A percentile compares a stretch with the other conserved stretches of the same genome.
Evolutionary conservation across 2,329 filamentous ascomycete genomes (phyloP).

Genomic region (Ceratocystis diversiconidia): DNA sequence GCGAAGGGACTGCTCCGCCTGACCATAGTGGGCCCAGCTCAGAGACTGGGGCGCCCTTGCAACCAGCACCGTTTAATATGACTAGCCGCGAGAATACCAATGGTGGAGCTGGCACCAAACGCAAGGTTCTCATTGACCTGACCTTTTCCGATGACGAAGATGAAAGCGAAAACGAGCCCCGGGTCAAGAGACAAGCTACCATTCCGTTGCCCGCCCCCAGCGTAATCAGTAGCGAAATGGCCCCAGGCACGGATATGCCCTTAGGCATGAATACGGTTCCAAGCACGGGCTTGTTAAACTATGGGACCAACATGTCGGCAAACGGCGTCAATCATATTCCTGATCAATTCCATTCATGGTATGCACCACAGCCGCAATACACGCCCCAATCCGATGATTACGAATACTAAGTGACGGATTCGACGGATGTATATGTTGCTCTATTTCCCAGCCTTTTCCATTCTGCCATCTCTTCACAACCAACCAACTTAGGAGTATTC

Average conservation of each 20-base stretch:
- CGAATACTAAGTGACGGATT: background rate
- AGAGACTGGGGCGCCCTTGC: background rate
- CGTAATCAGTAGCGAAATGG: background rate
- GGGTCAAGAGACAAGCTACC: slow-evolving; percentile 33
- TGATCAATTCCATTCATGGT: background rate
- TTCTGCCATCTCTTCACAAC: background rate
- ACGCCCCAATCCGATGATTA: background rate
- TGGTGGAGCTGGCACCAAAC: slow-evolving; percentile 32
- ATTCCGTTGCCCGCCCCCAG: no score
- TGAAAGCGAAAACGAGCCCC: slow-evolving; percentile 35
- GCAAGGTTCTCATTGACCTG: slow-evolving; percentile 44
- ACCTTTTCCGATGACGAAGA: slow-evolving; percentile 42
- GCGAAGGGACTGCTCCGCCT: background rate
- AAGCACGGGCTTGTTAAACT: background rate
- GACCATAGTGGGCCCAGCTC: background rate
- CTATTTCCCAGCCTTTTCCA: background rate
- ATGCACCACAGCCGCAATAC: background rate
- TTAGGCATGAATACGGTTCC: background rate
- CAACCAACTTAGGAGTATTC: background rate
- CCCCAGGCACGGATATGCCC: background rate
- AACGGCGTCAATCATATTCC: background rate
- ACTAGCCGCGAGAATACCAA: background rate
- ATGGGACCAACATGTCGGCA: background rate
- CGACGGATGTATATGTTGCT: background rate
- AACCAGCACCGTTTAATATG: background rate